Conservation (phyloP, 352 stramenopile genomes). For the Phytophthora sojae region DNA sequence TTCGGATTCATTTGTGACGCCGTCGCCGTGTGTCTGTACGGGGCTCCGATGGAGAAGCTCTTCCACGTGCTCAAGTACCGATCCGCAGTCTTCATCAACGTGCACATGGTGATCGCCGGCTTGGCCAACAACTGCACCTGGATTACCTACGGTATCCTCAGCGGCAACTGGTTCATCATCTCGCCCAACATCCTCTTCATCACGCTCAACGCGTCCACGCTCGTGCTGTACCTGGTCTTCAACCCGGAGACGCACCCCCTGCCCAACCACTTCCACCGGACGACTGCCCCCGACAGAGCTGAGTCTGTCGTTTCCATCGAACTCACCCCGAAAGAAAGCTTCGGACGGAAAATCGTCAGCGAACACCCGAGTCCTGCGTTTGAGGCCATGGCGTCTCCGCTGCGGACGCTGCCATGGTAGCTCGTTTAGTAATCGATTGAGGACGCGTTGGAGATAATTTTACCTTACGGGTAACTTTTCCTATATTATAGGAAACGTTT, state of each 20-base stretch:
- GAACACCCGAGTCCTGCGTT: slow-evolving; percentile 18
- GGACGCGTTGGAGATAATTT: too few species aligned
- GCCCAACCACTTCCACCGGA: slow-evolving; percentile 16
- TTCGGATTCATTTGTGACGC: slow-evolving; percentile 40
- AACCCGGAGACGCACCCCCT: slow-evolving; percentile 35
- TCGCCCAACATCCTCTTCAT: slow-evolving; percentile 42
- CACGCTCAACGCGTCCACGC: slow-evolving; percentile 32
- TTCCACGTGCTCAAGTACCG: slow-evolving; percentile 44
- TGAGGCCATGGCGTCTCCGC: slow-evolving; percentile 19
- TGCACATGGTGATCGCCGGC: slow-evolving; percentile 52
- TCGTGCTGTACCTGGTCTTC: slow-evolving; percentile 40
- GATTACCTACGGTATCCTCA: slow-evolving; percentile 43
- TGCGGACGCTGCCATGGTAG: slow-evolving; percentile 14
- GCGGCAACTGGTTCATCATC: slow-evolving; percentile 42
- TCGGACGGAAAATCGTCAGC: slow-evolving; percentile 10
- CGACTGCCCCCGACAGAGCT: background rate
- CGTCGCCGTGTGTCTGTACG: slow-evolving; percentile 47
- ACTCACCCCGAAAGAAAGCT: slow-evolving; percentile 11
- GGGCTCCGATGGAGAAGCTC: slow-evolving; percentile 47
- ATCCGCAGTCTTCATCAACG: slow-evolving; percentile 55
- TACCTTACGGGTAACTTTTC: too few species aligned
- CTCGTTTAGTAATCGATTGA: background rate
- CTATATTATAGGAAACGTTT: too few species aligned
- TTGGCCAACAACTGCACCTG: slow-evolving; percentile 54
- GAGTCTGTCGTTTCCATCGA: slow-evolving; percentile 22